phyloP scores from a whole-genome alignment of 1,139 yeast species.

The Tardiomyces digboiensis region DNA sequence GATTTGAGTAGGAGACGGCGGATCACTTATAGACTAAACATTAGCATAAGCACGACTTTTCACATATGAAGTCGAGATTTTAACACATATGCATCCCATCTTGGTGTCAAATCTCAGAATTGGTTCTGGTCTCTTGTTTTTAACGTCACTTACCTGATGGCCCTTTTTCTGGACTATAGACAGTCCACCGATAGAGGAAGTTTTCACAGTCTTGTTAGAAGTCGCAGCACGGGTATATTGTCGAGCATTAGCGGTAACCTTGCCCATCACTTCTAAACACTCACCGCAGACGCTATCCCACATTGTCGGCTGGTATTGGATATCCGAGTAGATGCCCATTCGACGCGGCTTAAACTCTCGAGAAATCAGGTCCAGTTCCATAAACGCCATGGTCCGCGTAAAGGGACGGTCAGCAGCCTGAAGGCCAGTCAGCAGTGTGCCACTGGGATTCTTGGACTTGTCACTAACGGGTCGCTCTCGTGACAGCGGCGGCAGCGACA shows the following conservation, averaged over 20 bases:
- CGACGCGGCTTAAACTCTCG: constrained; percentile 20
- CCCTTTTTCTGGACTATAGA: no score
- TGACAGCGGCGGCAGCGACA: constrained; percentile 74
- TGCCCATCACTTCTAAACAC: not conserved
- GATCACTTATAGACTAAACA: no score
- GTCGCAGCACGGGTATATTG: no score
- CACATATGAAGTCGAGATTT: no score
- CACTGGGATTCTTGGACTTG: constrained; percentile 59
- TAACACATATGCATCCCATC: no score
- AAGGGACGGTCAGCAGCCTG: constrained; percentile 40
- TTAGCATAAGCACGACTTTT: no score
- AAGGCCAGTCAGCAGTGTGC: constrained; percentile 64
- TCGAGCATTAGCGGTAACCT: not conserved
- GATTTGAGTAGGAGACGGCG: not conserved
- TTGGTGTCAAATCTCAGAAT: no score
- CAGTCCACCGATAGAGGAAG: no score
- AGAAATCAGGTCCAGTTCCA: constrained; percentile 24
- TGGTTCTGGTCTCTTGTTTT: no score
- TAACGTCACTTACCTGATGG: no score
- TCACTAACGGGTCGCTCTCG: constrained; percentile 61
- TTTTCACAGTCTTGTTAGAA: no score
- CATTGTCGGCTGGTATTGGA: constrained; percentile 10
- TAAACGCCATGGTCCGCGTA: constrained; percentile 31
- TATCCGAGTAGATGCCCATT: constrained; percentile 22
- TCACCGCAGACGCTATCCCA: not conserved